Conservation (phyloP, 306 rosid genomes). For the Corylus avellana region DNA sequence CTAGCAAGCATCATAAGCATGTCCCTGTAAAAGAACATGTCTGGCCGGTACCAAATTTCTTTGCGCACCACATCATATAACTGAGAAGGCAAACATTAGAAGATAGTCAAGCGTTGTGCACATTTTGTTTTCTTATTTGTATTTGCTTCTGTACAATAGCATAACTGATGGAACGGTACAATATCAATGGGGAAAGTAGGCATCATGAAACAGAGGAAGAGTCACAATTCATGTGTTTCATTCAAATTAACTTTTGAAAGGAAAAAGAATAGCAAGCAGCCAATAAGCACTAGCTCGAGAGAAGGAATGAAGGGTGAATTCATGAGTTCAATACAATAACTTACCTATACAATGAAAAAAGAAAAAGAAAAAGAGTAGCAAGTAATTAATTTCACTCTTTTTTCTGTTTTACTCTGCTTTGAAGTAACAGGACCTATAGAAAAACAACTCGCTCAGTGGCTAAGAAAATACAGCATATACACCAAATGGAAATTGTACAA, state of each 20-base stretch:
- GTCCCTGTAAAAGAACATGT: conserved; percentile 90
- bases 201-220: neutral
- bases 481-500: neutral
- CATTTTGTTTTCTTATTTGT: neutral
- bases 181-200: neutral
- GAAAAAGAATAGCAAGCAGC: neutral
- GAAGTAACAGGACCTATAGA: neutral
- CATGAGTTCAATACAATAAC: neutral
- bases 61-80: conserved; percentile 77
- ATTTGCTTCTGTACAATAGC: too few species aligned
- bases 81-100: conserved; percentile 36
- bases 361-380: neutral
- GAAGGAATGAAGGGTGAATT: neutral
- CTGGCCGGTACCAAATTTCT: conserved; percentile 97
- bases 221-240: too few species aligned
- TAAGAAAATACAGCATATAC: neutral
- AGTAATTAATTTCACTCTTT: neutral
- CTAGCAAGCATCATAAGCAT: conserved; percentile 95
- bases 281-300: neutral
- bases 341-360: neutral
- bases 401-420: neutral
- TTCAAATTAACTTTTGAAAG: too few species aligned
- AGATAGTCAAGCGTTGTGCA: neutral
- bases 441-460: neutral
- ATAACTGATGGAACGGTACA: neutral